Evolutionary conservation across 129 eudicot species (phyloP), one percentile per base, ranked within the genome.

Genomic region (Solidago caesia): DNA sequence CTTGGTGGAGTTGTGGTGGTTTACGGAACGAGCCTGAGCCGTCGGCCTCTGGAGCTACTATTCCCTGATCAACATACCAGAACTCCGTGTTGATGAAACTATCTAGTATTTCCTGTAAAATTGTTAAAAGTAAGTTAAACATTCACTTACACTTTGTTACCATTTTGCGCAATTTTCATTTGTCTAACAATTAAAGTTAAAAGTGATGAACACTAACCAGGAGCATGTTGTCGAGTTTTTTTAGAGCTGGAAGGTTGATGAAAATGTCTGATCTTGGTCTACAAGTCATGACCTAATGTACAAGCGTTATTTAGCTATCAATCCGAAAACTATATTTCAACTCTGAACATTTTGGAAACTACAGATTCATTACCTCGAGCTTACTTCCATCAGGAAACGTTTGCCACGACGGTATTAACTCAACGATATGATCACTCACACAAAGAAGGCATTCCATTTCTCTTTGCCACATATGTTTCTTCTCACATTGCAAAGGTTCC

Each of bases 1-100:
- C 98, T 70, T 90, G 92, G 72, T 93, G 96, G 49, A 96, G 85
- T 79, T 90, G 96, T 49, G 82, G 76, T 8, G 84, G 77, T 82
- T 90, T 90, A 39, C 87, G 95, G 66, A 86, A 86, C n/a, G 96
- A 87, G 71, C 83, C 83, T 60, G 98, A 87, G 2, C 92, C 96
- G 73, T 84, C 82, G 5, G 82, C 81, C 21, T 87, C 91, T 26
- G 96, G 67, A 42, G 89, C 84, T 55, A 86, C 72, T 15, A 94
- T 72, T 44, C 97, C 98, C 77, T 94, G 92, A 80, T 94, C 98
- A 56, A 94, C 90, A 46, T 94, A 94, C 98, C 98, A 94, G 79
- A 88, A 94, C 82, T 94, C 98, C 4, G 92, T 83, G 44, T 78
- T 81, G 13, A 58, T 74, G 57, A 94, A 94, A 79, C 97, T 82